Percentiles rank a stretch among this genome's conserved stretches.
Evolutionary conservation across 192 early-diverging fungal genomes (phyloP).

Genomic region (Spinellus fusiger): DNA sequence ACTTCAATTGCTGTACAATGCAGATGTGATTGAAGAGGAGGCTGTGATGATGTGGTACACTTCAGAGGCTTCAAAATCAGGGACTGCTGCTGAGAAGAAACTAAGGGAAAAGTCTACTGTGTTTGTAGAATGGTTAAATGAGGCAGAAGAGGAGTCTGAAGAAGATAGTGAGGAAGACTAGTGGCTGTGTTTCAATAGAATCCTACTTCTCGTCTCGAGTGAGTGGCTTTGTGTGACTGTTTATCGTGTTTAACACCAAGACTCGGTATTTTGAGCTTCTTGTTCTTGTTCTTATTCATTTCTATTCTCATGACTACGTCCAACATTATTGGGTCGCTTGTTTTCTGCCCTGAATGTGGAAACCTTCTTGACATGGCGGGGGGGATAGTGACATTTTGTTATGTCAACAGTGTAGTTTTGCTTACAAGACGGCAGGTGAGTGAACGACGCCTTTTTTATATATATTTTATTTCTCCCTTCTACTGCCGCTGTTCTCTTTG

Average conservation of each 20-base stretch:
- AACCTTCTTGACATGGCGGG: constrained; percentile 85
- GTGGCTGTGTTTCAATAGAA: constrained; percentile 15
- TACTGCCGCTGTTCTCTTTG: too few relatives aligned
- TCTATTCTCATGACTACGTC: not conserved
- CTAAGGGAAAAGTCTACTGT: constrained; percentile 54
- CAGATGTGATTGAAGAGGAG: constrained; percentile 80
- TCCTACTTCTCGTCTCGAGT: not conserved
- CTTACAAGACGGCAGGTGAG: constrained; percentile 55
- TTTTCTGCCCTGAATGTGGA: constrained; percentile 89
- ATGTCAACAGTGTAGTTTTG: constrained; percentile 76
- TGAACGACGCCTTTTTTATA: too few relatives aligned
- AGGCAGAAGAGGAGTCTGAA: constrained; percentile 61
- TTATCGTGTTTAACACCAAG: not conserved
- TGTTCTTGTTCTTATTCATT: not conserved
- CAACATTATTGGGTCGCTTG: constrained; percentile 59
- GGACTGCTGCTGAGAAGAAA: constrained; percentile 31
- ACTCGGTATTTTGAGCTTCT: not conserved
- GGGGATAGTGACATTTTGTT: constrained; percentile 71
- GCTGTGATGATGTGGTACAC: constrained; percentile 72
- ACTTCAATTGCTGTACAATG: constrained; percentile 65
- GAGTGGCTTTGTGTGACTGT: not conserved
- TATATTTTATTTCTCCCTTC: too few relatives aligned
- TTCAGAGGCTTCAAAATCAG: constrained; percentile 37
- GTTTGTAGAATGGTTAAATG: constrained; percentile 65
- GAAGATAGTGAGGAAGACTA: constrained; percentile 51